phyloP scores from a whole-genome alignment of 805 yeast genomes.

The Suhomyces canberraensis region DNA sequence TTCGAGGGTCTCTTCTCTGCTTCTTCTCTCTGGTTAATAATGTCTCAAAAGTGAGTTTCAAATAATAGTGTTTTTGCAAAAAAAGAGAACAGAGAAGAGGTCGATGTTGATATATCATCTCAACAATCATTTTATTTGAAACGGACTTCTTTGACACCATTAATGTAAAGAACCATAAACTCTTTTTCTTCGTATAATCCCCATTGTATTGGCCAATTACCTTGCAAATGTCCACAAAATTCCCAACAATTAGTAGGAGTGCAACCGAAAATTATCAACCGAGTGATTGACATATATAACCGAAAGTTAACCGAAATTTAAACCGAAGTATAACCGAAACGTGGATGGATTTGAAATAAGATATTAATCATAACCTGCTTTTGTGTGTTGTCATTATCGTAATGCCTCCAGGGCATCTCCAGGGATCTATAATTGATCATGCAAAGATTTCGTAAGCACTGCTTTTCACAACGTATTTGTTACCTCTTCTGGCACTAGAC shows the following conservation, averaged over 20 bases:
- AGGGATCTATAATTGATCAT: conserved; percentile 1
- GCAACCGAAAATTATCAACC: not conserved
- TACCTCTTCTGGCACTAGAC: conserved; percentile 11
- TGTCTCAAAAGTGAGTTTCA: conserved; percentile 5
- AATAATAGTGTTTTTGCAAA: conserved; percentile 1
- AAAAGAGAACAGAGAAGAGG: conserved; percentile 1
- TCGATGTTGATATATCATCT: conserved; percentile 5
- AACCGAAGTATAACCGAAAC: no score
- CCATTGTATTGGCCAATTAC: not conserved
- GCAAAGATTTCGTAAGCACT: conserved; percentile 19
- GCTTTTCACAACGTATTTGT: conserved; percentile 25
- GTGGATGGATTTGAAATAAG: no score
- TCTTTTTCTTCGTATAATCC: not conserved
- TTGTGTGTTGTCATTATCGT: not conserved
- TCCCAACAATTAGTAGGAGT: no score
- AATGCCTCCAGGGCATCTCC: conserved; percentile 2
- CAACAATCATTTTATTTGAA: conserved; percentile 7
- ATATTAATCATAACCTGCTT: no score
- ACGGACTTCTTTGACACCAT: conserved; percentile 4
- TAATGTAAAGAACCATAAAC: conserved; percentile 9
- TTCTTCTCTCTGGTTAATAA: conserved; percentile 3
- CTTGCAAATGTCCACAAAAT: not conserved
- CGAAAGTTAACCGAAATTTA: not conserved
- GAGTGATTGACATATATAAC: not conserved
- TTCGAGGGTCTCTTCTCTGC: no score